Evolutionary conservation across 148 eudicot species (phyloP).

Genomic region (Agrostemma githago): DNA sequence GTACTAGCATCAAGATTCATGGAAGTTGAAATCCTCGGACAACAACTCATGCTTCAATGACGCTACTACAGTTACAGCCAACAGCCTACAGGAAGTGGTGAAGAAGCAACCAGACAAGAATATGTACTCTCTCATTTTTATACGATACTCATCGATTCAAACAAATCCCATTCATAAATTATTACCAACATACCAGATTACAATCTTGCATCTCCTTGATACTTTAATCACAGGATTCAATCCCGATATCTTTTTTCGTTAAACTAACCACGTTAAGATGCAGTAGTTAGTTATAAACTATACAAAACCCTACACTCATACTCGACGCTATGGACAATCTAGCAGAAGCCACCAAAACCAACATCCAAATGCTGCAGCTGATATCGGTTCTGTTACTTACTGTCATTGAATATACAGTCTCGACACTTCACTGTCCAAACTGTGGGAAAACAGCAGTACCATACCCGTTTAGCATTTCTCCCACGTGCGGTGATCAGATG

Average conservation of each 20-base stretch:
- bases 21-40: too few species aligned
- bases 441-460: conserved; percentile 45
- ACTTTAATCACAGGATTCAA: not conserved
- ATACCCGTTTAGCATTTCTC: conserved; percentile 42
- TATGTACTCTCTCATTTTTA: not conserved
- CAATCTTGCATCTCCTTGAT: too few species aligned
- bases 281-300: not conserved
- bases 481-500: conserved; percentile 41
- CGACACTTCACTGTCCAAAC: conserved; percentile 26
- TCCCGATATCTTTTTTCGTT: not conserved
- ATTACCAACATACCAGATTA: not conserved
- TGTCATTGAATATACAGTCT: not conserved
- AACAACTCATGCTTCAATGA: too few species aligned
- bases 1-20: not conserved
- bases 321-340: not conserved
- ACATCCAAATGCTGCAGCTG: not conserved
- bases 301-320: not conserved
- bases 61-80: too few species aligned
- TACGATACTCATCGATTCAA: not conserved
- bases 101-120: not conserved
- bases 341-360: not conserved
- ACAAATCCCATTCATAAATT: not conserved
- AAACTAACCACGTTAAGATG: not conserved
- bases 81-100: too few species aligned
- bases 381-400: conserved; percentile 15